phyloP scores from a whole-genome alignment of 805 yeast species.

The Zygosaccharomyces bailii region DNA sequence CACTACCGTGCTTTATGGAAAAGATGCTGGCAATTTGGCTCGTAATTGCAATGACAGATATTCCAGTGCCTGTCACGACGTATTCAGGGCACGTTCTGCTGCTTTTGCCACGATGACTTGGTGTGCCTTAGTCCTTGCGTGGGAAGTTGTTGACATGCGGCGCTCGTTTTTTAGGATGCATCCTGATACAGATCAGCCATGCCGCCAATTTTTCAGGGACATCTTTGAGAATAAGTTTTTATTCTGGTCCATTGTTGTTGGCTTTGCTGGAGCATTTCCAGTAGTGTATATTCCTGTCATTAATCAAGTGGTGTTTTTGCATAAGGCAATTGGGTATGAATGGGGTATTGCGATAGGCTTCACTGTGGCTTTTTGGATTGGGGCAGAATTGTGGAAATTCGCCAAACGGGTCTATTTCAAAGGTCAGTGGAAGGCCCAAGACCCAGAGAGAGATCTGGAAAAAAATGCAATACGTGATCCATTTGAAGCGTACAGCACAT shows the following conservation, averaged over 20 bases:
- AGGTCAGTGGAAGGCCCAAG: constrained; percentile 41
- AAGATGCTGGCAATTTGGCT: constrained; percentile 65
- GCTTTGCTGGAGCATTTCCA: constrained; percentile 71
- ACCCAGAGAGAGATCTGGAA: constrained; percentile 64
- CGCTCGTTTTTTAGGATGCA: constrained; percentile 69
- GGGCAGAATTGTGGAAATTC: constrained; percentile 66
- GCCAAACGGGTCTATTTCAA: constrained; percentile 55
- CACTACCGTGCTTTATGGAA: constrained; percentile 61
- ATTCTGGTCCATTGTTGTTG: constrained; percentile 76
- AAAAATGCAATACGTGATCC: constrained; percentile 46
- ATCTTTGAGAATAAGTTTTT: constrained; percentile 72
- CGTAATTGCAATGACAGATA: constrained; percentile 53
- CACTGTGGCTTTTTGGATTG: constrained; percentile 52
- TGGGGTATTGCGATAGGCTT: constrained; percentile 74
- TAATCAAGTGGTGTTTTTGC: constrained; percentile 70
- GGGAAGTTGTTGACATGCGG: constrained; percentile 77
- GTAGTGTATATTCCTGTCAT: constrained; percentile 87
- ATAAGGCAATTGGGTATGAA: constrained; percentile 66
- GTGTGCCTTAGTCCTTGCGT: constrained; percentile 76
- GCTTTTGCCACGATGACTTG: constrained; percentile 82
- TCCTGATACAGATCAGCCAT: constrained; percentile 59
- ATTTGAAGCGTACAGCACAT: constrained; percentile 54
- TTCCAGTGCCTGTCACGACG: constrained; percentile 50
- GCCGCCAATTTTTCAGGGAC: constrained; percentile 57
- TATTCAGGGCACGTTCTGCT: constrained; percentile 71